These are phyloP conservation scores for Rhododendron kiyosumense DNA, from an alignment of 148 eudicot genomes.

Conservation along the genomic window DNA sequence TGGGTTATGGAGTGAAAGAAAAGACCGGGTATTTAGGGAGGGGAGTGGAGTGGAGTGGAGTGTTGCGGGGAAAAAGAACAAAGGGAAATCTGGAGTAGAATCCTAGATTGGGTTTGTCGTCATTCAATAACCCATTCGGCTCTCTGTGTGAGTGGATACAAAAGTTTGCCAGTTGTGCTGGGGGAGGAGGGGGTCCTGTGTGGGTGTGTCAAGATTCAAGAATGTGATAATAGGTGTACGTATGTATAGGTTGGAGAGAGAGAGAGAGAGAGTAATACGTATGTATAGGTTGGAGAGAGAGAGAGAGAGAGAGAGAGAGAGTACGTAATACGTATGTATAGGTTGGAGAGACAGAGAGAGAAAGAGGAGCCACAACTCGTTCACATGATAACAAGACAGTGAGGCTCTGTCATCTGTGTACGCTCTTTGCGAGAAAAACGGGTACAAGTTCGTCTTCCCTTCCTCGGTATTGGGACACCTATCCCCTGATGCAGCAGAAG, in stretches of 20 bases:
- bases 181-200: background rate
- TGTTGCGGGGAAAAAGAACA: background rate
- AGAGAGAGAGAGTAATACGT: background rate
- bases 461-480: background rate
- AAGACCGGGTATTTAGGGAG: background rate
- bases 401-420: background rate
- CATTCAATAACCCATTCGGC: background rate
- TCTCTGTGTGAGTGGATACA: background rate
- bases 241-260: background rate
- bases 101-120: constrained; percentile 1
- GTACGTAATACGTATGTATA: too few species aligned
- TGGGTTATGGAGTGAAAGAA: background rate
- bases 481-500: background rate
- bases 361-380: background rate
- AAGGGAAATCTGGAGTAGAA: background rate
- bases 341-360: background rate
- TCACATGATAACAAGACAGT: background rate
- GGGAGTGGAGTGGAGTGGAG: background rate
- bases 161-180: background rate
- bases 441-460: background rate
- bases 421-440: background rate
- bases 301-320: background rate
- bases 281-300: background rate
- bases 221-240: background rate
- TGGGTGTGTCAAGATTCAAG: background rate